Base-by-base conservation (phyloP, 306 rosid species). In the Glycine tomentella region DNA sequence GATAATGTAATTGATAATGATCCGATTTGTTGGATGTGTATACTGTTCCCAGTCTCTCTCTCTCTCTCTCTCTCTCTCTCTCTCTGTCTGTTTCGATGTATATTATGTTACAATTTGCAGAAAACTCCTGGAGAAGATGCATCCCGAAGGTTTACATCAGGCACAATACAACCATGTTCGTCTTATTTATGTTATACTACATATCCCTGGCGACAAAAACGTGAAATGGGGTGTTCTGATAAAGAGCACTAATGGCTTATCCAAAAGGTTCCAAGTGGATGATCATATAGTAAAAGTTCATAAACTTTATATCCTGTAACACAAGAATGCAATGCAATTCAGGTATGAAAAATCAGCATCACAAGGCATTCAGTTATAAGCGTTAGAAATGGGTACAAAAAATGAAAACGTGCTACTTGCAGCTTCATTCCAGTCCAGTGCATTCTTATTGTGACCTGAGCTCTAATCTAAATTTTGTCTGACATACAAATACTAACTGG, bases 41-140 rank as follows among this genome's bases (percentile, higher is more conserved):
- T 51, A 67, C 52, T 44, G 87, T 77, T 85, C 86, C 86, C 72
- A 34, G 71, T 45, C 3, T 45, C 62, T 51, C 33, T 36, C 62
- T n/a, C n/a, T n/a, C n/a, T n/a, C n/a, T n/a, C n/a, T n/a, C n/a
- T n/a, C n/a, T n/a, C n/a, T n/a, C n/a, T n/a, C n/a, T 51, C 33
- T 36, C 9, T 45, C 65, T 15, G 84, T 69, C 51, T 1, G 75
- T 65, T 80, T 80, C 66, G 15, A 20, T 62, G 33, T 38, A 78
- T 67, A n/a, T 15, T 16, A 58, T 80, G 64, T 61, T 36, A n/a
- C 77, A 70, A 15, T 52, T 62, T 7, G 75, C 74, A 59, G 67
- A 56, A 84, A 31, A 58, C 55, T 56, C 77, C 53, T 44, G 45
- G 16, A 8, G 48, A 61, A 8, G 76, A 56, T 15, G 48, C 78